A percentile compares a stretch with the other conserved stretches of the same genome.
phyloP scores from a whole-genome alignment of 2,329 filamentous ascomycete species.

The Trichoderma koningiopsis region DNA sequence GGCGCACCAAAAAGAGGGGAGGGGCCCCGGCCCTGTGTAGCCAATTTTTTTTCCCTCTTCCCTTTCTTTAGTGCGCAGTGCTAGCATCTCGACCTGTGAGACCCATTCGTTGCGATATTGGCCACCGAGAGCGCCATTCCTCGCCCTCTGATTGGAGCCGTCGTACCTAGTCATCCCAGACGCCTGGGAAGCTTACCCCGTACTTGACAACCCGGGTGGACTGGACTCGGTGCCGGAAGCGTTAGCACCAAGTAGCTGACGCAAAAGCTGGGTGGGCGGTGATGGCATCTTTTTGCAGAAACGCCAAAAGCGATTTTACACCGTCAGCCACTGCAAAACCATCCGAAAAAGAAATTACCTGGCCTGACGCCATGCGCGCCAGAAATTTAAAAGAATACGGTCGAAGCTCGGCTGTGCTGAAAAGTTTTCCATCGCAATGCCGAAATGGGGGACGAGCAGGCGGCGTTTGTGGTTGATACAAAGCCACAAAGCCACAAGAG shows the following conservation, averaged over 20 bases:
- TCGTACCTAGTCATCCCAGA: slow-evolving; percentile 4
- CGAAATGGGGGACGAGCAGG: background rate
- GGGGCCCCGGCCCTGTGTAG: background rate
- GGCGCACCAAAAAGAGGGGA: background rate
- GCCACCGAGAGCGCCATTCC: background rate
- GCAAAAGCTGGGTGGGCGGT: background rate
- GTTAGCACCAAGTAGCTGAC: background rate
- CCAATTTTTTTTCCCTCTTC: background rate
- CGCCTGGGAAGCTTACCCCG: background rate
- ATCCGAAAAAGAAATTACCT: background rate
- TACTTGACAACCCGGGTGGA: background rate
- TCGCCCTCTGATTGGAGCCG: background rate
- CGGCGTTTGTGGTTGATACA: background rate
- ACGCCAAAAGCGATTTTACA: background rate
- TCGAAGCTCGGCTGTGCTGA: background rate
- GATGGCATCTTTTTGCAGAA: background rate
- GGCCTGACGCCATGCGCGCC: background rate
- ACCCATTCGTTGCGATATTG: background rate
- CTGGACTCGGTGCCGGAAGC: background rate
- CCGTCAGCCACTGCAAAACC: background rate
- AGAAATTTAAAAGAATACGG: background rate
- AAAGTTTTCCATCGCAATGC: background rate
- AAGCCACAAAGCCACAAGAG: background rate
- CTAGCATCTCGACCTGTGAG: background rate
- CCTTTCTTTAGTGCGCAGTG: background rate